phyloP scores from a whole-genome alignment of 129 eudicot species.

The Tagetes erecta region DNA sequence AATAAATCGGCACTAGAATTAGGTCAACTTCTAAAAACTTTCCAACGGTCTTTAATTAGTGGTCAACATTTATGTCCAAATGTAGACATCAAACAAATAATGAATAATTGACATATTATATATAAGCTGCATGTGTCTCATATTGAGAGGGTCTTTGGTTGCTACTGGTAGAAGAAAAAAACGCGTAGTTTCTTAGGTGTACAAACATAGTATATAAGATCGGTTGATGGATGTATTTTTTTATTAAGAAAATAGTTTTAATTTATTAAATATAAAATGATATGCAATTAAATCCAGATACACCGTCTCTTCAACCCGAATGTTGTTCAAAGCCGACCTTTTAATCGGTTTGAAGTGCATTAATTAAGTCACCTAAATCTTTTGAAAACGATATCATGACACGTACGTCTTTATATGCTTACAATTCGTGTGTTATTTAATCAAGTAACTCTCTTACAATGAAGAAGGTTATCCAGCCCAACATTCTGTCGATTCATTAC shows the following conservation, averaged over 20 bases:
- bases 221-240: neutral
- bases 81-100: constrained; percentile 17
- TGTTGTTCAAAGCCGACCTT: neutral
- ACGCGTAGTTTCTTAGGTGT: constrained; percentile 7
- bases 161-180: neutral
- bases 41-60: constrained; percentile 1
- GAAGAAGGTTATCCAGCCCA: too few relatives aligned
- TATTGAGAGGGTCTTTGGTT: neutral
- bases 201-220: neutral
- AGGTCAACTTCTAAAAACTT: constrained; percentile 36
- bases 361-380: neutral
- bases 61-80: constrained; percentile 34
- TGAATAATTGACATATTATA: neutral
- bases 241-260: neutral
- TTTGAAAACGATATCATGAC: neutral
- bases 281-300: neutral
- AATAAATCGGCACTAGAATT: constrained; percentile 26
- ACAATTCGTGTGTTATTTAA: too few relatives aligned
- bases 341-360: neutral
- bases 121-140: neutral
- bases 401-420: too few relatives aligned
- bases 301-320: neutral
- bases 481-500: too few relatives aligned
- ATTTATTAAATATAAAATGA: neutral
- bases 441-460: too few relatives aligned